A percentile compares a stretch with the other conserved stretches of the same genome.
Evolutionary conservation across 345 rosid genomes (phyloP).

Genomic region (Linum usitatissimum): DNA sequence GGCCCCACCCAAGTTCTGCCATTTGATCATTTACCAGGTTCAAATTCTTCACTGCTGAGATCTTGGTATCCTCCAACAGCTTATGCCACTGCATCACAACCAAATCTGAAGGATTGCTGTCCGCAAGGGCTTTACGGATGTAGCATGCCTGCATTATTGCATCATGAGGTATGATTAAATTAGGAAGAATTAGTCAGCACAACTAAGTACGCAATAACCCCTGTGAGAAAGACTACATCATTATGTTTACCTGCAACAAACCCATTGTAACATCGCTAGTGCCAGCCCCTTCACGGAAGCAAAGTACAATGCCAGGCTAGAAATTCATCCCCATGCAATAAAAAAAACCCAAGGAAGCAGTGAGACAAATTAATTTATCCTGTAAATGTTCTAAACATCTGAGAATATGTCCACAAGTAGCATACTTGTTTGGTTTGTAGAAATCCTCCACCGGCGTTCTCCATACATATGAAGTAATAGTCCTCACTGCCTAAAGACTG

Average conservation of each 20-base stretch:
- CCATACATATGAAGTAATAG: conserved; percentile 43
- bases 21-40: conserved; percentile 36
- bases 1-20: conserved; percentile 50
- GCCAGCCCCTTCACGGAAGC: conserved; percentile 44
- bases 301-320: conserved; percentile 41
- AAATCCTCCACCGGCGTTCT: conserved; percentile 22
- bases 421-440: conserved; percentile 24
- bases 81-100: conserved; percentile 30
- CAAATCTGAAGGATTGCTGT: conserved; percentile 11
- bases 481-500: conserved; percentile 31
- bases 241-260: conserved; percentile 41
- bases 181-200: not conserved
- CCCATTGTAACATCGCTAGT: conserved; percentile 37
- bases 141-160: conserved; percentile 36
- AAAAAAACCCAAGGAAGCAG: not conserved
- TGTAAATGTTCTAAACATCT: not conserved
- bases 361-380: conserved; percentile 3
- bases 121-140: conserved; percentile 31
- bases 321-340: conserved; percentile 12
- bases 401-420: not conserved
- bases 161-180: not conserved
- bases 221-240: not conserved
- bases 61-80: conserved; percentile 36
- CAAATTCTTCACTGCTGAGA: conserved; percentile 19
- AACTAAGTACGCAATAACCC: not conserved